Evolutionary conservation across 2,329 filamentous ascomycete species (phyloP).

Genomic region (Teratosphaeria viscida): DNA sequence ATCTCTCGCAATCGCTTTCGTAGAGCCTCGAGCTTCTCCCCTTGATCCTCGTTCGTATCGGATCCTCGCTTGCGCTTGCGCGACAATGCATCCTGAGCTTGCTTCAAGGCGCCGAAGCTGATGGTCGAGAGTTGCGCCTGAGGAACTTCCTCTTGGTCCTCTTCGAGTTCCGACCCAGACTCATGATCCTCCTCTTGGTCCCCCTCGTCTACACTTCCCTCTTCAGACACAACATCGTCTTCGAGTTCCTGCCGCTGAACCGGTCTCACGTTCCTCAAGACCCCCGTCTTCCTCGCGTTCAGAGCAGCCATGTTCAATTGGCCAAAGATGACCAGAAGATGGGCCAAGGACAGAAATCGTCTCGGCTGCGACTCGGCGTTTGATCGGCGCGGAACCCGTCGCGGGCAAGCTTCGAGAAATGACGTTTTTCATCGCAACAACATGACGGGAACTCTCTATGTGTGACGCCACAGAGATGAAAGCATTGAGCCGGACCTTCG

Average conservation of each 20-base stretch:
- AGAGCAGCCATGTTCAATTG: background rate
- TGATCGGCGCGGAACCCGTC: background rate
- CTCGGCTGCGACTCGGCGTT: background rate
- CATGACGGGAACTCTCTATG: background rate
- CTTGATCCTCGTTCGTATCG: conserved; percentile 28
- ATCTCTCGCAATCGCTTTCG: conserved; percentile 35
- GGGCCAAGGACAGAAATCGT: background rate
- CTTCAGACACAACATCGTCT: background rate
- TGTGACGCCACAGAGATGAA: background rate
- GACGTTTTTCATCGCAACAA: background rate
- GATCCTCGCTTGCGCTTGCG: conserved; percentile 35
- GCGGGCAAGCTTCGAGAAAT: background rate
- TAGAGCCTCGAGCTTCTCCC: conserved; percentile 37
- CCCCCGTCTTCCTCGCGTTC: background rate
- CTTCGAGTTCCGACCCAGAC: background rate
- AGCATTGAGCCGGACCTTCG: background rate
- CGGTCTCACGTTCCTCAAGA: background rate
- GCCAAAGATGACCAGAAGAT: background rate
- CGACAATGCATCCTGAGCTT: conserved; percentile 62
- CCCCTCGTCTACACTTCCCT: background rate
- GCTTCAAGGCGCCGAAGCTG: conserved; percentile 82
- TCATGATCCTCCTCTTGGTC: background rate
- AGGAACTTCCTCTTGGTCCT: background rate
- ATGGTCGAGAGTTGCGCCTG: conserved; percentile 46
- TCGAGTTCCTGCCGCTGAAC: background rate